Base-by-base conservation (phyloP, 805 yeast genomes). In the Saturnispora diversa region DNA sequence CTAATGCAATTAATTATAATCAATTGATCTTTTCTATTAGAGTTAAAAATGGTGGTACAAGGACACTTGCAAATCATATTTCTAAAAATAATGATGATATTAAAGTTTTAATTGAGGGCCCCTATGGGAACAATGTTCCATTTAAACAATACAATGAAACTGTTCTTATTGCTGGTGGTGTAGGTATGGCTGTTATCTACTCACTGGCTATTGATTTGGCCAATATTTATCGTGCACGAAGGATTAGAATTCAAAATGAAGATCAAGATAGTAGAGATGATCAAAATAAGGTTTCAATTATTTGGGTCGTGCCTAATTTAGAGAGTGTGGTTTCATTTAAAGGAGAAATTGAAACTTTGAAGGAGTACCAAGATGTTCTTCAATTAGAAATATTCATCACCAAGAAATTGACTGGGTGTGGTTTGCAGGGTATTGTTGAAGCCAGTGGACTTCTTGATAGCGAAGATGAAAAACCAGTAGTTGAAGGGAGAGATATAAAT, bases 121-220 rank as follows among this genome's bases (percentile, higher is more conserved):
- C 81, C 0, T 77, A 78, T 48, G 84, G 84, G 1, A 55, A 61
- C 4, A 52, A 58, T 5, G 52, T 66, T 2, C 78, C 77, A 1
- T 69, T 73, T 43, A 64, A 64, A 35, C 62, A 66, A 16, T 75
- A 70, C 49, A 65, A 64, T 26, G 64, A 66, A 35, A 69, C 71
- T 2, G 57, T 76, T 6, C 65, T 76, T 32, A 56, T 77, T 31
- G 78, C 80, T 3, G 84, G 84, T 8, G 84, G 84, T 5, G 73
- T 74, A 46, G 84, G 84, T 9, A 67, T 77, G 50, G 74, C 84
- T 0, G 80, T 77, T 1, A 62, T 74, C 8, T 61, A 70, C 31
- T 63, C 75, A 3, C 66, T 74, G 42, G 74, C 72, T 1, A 47
- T 63, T 20, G 63, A 66, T 33, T 48, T 72, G 24, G 63, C 62